Base-by-base conservation (phyloP, 441 rosid species). In the Flueggea neowawraea region DNA sequence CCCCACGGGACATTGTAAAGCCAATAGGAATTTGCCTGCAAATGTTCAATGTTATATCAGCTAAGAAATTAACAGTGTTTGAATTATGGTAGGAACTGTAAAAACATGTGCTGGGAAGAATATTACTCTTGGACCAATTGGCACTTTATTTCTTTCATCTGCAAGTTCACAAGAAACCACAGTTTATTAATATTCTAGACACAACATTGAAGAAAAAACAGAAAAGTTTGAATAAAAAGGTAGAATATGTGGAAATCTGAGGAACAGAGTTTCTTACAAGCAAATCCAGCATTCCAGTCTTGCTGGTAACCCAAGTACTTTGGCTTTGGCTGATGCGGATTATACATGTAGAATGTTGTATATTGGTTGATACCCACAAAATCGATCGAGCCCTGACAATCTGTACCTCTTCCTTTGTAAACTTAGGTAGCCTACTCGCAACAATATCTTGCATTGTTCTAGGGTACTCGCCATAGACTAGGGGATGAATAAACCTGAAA, bases 1-100 rank as follows among this genome's bases (percentile, higher is more conserved):
- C 99, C 97, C 96, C 99, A 88, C 45, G 99, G 99, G 39, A 91
- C 97, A 54, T 82, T 73, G 67, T 95, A 91, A 44, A 95, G 89
- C 97, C 97, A 95, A 39, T 68, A 51, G 15, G 97, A 95, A 67
- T 95, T 31, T n/a, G 87, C 99, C 96, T 91, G 84, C 47, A 43
- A 17, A 48, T 31, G 13, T 65, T 57, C 48, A 58, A 22, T 51
- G 14, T 17, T 15, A 48, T 31, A 12, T 0, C 12, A 28, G 28
- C 12, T 31, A 47, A 44, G 43, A 44, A 51, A 39, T 15, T 4
- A 32, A 52, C 58, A 4, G 6, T 16, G 49, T 47, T 47, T 12
- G 44, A 8, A 3, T 36, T 5, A 8, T 5, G 0, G 6, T 36
- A 44, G 51, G 17, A 61, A 7, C 1, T 44, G 43, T 14, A 41